These are phyloP conservation scores for Botrytis cinerea DNA, from an alignment of 2,329 filamentous ascomycete genomes.

Conservation along the genomic window DNA sequence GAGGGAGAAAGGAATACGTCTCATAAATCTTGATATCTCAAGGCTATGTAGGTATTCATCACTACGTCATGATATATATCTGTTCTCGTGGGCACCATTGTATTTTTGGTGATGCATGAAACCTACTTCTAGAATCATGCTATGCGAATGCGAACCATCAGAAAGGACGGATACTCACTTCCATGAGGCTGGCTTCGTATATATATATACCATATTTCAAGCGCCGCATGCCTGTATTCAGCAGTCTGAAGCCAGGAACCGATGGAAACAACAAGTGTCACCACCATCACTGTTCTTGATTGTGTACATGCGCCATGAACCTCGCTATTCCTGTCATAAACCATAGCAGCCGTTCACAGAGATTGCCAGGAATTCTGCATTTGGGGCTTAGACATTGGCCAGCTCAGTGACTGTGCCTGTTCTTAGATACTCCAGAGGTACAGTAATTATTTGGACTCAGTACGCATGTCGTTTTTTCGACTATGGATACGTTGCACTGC, in stretches of 20 bases:
- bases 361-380: too few species aligned
- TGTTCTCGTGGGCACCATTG: background rate
- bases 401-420: background rate
- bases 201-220: background rate
- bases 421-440: background rate
- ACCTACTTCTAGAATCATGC: background rate
- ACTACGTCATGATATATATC: background rate
- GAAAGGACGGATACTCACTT: background rate
- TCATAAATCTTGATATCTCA: background rate
- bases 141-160: slow-evolving; percentile 8
- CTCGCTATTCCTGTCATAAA: slow-evolving; percentile 5
- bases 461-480: slow-evolving; percentile 9
- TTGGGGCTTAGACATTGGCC: background rate
- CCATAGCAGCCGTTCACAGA: background rate
- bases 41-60: background rate
- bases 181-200: background rate
- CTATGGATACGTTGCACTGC: background rate
- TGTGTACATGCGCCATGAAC: slow-evolving; percentile 1
- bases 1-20: background rate
- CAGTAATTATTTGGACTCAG: background rate
- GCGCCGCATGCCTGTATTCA: slow-evolving; percentile 1
- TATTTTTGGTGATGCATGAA: background rate
- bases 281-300: background rate
- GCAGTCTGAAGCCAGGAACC: background rate
- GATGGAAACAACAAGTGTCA: slow-evolving; percentile 1